Evolutionary conservation across 768 basidiomycete species (phyloP).

Genomic region (Trametes elegans): DNA sequence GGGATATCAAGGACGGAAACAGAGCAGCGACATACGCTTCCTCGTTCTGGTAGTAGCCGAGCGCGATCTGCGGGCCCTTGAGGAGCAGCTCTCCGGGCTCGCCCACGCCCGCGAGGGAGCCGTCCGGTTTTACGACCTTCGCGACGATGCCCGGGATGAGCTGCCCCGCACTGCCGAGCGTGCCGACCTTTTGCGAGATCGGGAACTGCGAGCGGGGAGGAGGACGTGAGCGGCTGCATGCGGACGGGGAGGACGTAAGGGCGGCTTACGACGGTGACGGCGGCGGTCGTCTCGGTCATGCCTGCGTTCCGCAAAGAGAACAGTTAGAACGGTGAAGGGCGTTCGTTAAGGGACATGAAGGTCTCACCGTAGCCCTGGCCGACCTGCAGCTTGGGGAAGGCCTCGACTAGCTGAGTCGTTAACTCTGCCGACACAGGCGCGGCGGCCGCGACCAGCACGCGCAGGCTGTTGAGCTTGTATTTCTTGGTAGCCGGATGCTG

Average conservation of each 20-base stretch:
- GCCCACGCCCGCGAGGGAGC: conserved; percentile 36
- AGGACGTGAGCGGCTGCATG: not conserved
- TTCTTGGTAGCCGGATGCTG: conserved; percentile 31
- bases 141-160: conserved; percentile 44
- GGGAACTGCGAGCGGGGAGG: conserved; percentile 8
- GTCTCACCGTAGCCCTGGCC: conserved; percentile 58
- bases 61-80: conserved; percentile 39
- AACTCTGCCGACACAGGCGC: conserved; percentile 37
- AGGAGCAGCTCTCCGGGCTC: conserved; percentile 50
- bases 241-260: no score
- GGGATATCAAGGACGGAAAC: conserved; percentile 34
- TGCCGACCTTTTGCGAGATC: conserved; percentile 13
- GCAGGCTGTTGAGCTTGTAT: conserved; percentile 31
- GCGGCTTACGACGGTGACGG: conserved; percentile 43
- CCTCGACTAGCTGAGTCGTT: conserved; percentile 39
- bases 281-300: conserved; percentile 66
- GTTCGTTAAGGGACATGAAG: not conserved
- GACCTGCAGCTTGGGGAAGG: conserved; percentile 54
- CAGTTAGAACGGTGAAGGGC: no score
- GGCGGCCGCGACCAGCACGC: conserved; percentile 31
- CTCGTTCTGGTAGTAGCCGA: conserved; percentile 29
- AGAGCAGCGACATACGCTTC: conserved; percentile 9
- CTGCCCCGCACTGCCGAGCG: conserved; percentile 33
- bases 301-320: conserved; percentile 36
- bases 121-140: conserved; percentile 45